A percentile compares a stretch with the other conserved stretches of the same genome.
Conservation (phyloP, 208 protist species). For the Leishmania mexicana region DNA sequence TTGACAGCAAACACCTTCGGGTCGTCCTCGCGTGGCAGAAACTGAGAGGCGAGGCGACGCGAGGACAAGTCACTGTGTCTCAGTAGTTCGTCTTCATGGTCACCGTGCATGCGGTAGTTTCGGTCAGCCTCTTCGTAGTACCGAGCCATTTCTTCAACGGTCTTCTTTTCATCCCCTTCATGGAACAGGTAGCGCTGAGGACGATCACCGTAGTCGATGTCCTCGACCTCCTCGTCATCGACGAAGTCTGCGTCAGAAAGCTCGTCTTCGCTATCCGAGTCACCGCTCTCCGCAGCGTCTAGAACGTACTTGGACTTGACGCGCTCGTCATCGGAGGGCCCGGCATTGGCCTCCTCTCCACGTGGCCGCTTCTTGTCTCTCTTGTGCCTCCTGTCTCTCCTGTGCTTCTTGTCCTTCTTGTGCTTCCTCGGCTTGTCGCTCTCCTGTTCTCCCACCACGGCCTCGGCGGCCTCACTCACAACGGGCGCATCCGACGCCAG, state of each 20-base stretch:
- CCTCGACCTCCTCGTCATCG: conserved; percentile 43
- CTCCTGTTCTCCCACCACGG: not conserved
- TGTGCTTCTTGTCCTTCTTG: conserved; percentile 18
- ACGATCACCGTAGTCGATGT: conserved; percentile 10
- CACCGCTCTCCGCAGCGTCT: conserved; percentile 43
- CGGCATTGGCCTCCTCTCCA: conserved; percentile 24
- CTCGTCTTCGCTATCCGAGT: conserved; percentile 31
- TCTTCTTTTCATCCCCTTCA: conserved; percentile 74
- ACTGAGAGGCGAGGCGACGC: conserved; percentile 68
- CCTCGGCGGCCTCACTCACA: conserved; percentile 1
- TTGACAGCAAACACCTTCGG: conserved; percentile 92
- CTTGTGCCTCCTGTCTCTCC: conserved; percentile 23
- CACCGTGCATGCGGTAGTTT: conserved; percentile 18
- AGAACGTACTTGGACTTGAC: conserved; percentile 34
- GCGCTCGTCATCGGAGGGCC: conserved; percentile 23
- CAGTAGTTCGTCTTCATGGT: conserved; percentile 25
- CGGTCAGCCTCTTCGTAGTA: conserved; percentile 76
- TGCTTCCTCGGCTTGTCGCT: conserved; percentile 21
- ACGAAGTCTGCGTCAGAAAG: conserved; percentile 46
- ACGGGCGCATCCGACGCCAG: conserved; percentile 27
- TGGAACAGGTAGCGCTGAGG: conserved; percentile 54
- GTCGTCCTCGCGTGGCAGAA: conserved; percentile 77
- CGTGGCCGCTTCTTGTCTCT: conserved; percentile 26
- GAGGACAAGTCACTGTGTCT: conserved; percentile 61
- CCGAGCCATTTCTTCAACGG: conserved; percentile 70